These are phyloP conservation scores for Coniferiporia sulphurascens DNA, from an alignment of 1,284 basidiomycete species.

Conservation along the genomic window DNA sequence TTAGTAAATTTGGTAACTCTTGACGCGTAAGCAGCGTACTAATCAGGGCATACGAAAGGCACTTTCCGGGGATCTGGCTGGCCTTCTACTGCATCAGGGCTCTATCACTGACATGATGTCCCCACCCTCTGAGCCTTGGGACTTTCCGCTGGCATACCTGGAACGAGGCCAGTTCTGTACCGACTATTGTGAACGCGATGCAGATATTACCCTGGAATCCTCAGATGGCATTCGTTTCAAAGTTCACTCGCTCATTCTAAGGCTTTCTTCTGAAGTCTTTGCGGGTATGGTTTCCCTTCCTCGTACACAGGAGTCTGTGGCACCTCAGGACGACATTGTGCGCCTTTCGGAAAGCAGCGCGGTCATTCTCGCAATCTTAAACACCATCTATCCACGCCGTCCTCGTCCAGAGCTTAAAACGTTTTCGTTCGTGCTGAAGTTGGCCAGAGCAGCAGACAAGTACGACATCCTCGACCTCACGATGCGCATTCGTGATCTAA, in stretches of 20 bases:
- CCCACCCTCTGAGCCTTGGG: too few species aligned
- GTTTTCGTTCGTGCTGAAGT: neutral
- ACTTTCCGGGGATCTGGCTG: too few species aligned
- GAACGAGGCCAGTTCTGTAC: neutral
- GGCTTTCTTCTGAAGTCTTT: conserved; percentile 8
- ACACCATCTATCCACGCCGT: conserved; percentile 12
- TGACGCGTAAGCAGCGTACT: too few species aligned
- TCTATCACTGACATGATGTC: too few species aligned
- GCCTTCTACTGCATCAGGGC: too few species aligned
- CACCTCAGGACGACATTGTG: neutral
- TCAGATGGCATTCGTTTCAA: conserved; percentile 13
- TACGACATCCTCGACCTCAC: conserved; percentile 9
- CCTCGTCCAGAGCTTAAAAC: neutral
- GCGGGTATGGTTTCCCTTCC: neutral
- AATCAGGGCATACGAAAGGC: too few species aligned
- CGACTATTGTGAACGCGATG: conserved; percentile 1
- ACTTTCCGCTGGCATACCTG: too few species aligned
- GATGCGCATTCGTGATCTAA: neutral
- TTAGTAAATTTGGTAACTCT: too few species aligned
- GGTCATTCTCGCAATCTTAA: conserved; percentile 1
- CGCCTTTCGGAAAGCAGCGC: neutral
- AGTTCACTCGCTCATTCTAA: conserved; percentile 12
- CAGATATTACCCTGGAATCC: conserved; percentile 9
- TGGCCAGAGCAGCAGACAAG: conserved; percentile 7
- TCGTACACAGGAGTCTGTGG: neutral